phyloP scores from a whole-genome alignment of 225 moss, liverwort and hornwort genomes.

The Thuidium tamariscinum region DNA sequence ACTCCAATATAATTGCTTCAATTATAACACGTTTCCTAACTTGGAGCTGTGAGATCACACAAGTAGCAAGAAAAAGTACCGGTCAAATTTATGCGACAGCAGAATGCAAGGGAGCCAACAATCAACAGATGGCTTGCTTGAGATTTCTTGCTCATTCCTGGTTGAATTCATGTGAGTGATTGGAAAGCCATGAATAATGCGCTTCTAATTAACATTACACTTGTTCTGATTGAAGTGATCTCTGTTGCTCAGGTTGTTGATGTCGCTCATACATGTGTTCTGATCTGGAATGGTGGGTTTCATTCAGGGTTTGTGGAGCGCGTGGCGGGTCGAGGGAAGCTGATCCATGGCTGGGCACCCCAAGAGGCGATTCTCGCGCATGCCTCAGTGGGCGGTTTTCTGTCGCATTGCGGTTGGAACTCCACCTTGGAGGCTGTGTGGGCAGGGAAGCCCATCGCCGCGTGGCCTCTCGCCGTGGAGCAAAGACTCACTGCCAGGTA shows the following conservation, averaged over 20 bases:
- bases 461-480: constrained; percentile 39
- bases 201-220: neutral
- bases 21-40: neutral
- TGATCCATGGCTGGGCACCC: constrained; percentile 37
- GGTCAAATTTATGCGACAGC: neutral
- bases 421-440: constrained; percentile 39
- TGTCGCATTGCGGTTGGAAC: constrained; percentile 56
- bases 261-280: neutral
- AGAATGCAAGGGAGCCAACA: neutral
- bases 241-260: neutral
- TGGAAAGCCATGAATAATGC: neutral
- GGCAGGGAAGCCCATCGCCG: constrained; percentile 34
- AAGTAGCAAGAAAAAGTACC: neutral
- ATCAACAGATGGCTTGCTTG: neutral
- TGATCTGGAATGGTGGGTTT: neutral
- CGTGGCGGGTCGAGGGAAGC: constrained; percentile 23
- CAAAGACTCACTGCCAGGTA: constrained; percentile 37
- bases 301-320: constrained; percentile 20
- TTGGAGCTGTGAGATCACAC: neutral
- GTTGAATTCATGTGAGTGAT: neutral
- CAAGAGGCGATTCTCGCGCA: constrained; percentile 38
- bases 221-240: neutral
- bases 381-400: constrained; percentile 23
- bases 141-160: neutral
- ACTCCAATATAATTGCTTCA: neutral